Percentiles rank a stretch among this genome's conserved stretches.
phyloP scores from a whole-genome alignment of 495 filamentous ascomycete species.

The Hamigera avellanea region DNA sequence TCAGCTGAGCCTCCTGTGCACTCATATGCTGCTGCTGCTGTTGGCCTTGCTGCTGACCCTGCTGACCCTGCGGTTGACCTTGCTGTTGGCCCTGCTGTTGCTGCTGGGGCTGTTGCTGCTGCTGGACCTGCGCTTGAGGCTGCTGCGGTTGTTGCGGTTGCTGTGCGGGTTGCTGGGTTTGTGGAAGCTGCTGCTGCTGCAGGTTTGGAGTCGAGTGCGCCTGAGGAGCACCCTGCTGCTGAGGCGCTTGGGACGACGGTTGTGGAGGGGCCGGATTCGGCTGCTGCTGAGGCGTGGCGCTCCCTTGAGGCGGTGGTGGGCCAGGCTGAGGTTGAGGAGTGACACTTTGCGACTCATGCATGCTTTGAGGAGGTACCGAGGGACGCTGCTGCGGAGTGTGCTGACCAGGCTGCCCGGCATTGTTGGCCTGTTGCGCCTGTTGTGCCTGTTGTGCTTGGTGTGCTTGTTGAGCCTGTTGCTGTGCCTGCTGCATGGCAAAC shows the following conservation, averaged over 20 bases:
- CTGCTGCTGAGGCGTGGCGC: constrained; percentile 36
- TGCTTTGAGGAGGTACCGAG: constrained; percentile 31
- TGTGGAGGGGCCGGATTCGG: constrained; percentile 35
- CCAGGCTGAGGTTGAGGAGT: constrained; percentile 47
- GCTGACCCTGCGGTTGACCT: constrained; percentile 31
- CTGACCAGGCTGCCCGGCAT: constrained; percentile 26
- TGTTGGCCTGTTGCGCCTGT: constrained; percentile 30
- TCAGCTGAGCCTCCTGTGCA: constrained; percentile 30
- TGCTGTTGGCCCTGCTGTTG: constrained; percentile 31
- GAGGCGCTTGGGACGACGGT: constrained; percentile 26
- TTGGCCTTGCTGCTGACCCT: constrained; percentile 29
- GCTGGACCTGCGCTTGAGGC: constrained; percentile 11
- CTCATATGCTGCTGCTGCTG: constrained; percentile 28
- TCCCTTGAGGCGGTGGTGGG: constrained; percentile 25
- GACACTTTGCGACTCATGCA: constrained; percentile 33
- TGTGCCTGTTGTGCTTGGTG: constrained; percentile 24
- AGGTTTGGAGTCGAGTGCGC: constrained; percentile 35
- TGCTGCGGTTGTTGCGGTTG: constrained; percentile 23
- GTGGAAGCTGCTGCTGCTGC: constrained; percentile 36
- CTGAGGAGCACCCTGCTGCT: constrained; percentile 29
- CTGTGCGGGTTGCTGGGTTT: constrained; percentile 28
- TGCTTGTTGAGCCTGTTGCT: constrained; percentile 26
- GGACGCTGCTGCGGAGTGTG: constrained; percentile 36
- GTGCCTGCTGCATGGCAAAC: constrained; percentile 28
- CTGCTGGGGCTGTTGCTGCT: constrained; percentile 23